Evolutionary conservation across 345 rosid species (phyloP).

Genomic region (Noccaea bulbosa): DNA sequence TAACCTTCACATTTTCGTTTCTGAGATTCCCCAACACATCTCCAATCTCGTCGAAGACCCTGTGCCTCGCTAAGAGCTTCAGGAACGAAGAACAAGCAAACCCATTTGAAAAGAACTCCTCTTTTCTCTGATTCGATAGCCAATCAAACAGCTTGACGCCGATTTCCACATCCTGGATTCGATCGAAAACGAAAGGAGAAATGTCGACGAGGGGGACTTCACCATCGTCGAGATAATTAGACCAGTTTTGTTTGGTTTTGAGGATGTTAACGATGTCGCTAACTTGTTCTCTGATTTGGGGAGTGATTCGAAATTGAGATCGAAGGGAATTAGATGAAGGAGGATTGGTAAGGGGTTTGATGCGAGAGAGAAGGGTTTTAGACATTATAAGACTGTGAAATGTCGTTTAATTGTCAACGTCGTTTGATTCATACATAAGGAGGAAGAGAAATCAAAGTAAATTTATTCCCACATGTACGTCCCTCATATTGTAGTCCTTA

Average conservation of each 20-base stretch:
- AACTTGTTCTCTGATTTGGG: slow-evolving; percentile 50
- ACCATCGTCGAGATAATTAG: slow-evolving; percentile 49
- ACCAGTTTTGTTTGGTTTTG: slow-evolving; percentile 55
- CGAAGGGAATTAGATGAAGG: slow-evolving; percentile 21
- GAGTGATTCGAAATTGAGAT: slow-evolving; percentile 47
- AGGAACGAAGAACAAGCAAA: slow-evolving; percentile 71
- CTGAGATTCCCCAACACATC: slow-evolving; percentile 50
- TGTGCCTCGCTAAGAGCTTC: slow-evolving; percentile 66
- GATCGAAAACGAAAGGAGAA: slow-evolving; percentile 69
- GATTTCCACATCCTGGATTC: slow-evolving; percentile 59
- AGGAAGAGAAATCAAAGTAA: not conserved
- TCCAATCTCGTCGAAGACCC: slow-evolving; percentile 58
- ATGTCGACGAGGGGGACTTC: slow-evolving; percentile 55
- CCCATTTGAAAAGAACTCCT: slow-evolving; percentile 47
- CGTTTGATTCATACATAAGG: slow-evolving; percentile 16
- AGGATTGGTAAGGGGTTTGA: slow-evolving; percentile 57
- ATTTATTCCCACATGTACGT: not conserved
- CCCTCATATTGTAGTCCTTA: not conserved
- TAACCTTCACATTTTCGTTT: slow-evolving; percentile 51
- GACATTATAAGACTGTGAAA: slow-evolving; percentile 54
- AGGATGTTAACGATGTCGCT: slow-evolving; percentile 59
- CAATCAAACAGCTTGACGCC: slow-evolving; percentile 67
- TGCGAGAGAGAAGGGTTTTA: slow-evolving; percentile 69
- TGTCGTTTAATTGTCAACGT: slow-evolving; percentile 21
- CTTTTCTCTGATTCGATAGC: slow-evolving; percentile 48